Conservation (phyloP, 1,139 yeast species). For the Saccharomyces pastorianus region DNA sequence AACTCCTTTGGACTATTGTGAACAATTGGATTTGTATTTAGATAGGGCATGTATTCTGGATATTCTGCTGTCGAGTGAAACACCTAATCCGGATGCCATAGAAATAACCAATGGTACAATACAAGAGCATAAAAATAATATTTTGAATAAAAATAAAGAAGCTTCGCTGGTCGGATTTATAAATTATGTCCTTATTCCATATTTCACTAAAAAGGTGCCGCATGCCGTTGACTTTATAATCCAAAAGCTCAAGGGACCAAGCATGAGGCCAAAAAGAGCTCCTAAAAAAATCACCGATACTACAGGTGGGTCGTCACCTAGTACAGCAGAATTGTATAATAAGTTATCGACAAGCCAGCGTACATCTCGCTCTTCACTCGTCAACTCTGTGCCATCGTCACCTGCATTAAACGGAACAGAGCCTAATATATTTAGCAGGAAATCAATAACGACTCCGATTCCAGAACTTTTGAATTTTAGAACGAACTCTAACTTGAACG, state of each 20-base stretch:
- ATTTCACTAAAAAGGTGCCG: constrained; percentile 45
- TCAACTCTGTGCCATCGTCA: neutral
- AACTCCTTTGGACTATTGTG: constrained; percentile 21
- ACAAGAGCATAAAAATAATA: constrained; percentile 18
- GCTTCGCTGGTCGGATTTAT: constrained; percentile 41
- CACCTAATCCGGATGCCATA: neutral
- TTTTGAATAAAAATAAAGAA: constrained; percentile 25
- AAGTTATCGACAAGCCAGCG: neutral
- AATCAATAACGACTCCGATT: neutral
- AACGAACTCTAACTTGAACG: constrained; percentile 23
- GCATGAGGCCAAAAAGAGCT: constrained; percentile 28
- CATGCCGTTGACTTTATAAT: constrained; percentile 40
- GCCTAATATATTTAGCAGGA: constrained; percentile 1
- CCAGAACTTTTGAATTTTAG: constrained; percentile 13
- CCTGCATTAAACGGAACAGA: neutral
- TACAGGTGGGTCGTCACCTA: constrained; percentile 1
- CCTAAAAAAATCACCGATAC: constrained; percentile 3
- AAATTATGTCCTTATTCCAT: constrained; percentile 48
- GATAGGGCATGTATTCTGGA: constrained; percentile 54
- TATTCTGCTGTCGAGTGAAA: constrained; percentile 35
- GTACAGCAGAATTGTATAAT: neutral
- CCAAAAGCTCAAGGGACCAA: constrained; percentile 44
- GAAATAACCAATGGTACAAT: constrained; percentile 6
- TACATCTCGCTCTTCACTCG: neutral
- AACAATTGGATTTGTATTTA: constrained; percentile 38